A percentile compares a stretch with the other conserved stretches of the same genome.
Conservation (phyloP, 23 red algal genomes). For the Chondrus crispus region DNA sequence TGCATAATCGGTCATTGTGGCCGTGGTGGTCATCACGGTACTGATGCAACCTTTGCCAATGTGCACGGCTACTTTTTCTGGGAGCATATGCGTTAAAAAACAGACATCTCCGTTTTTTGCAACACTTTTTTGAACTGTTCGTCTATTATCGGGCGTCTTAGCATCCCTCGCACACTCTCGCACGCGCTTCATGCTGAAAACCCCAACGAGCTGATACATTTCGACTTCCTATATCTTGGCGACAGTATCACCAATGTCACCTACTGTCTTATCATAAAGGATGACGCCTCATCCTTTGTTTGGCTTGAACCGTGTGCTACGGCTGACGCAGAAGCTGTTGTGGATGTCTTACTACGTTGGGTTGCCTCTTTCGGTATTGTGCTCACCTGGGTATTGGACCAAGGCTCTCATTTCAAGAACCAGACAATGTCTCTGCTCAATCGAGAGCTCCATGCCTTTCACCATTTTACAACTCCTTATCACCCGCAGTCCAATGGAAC, state of each 20-base stretch:
- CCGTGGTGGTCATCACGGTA: background rate
- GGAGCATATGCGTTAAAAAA: background rate
- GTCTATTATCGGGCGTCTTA: background rate
- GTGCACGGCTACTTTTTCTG: background rate
- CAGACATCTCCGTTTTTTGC: background rate
- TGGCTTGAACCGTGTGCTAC: background rate
- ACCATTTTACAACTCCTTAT: background rate
- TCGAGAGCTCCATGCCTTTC: background rate
- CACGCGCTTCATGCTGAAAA: background rate
- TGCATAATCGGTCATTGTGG: background rate
- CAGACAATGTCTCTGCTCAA: background rate
- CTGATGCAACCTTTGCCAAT: background rate
- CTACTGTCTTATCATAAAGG: background rate
- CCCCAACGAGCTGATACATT: slow-evolving; percentile 5
- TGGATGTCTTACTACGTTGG: background rate
- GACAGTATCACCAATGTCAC: no score
- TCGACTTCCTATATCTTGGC: background rate
- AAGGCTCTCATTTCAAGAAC: background rate
- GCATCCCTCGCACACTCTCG: background rate
- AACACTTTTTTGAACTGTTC: background rate
- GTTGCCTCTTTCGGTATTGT: background rate
- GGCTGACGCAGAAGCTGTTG: background rate
- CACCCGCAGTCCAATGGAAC: background rate
- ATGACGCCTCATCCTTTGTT: background rate
- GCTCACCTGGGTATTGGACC: background rate